Base-by-base conservation (phyloP, 192 early-diverging fungal species). In the Thamnidium elegans region DNA sequence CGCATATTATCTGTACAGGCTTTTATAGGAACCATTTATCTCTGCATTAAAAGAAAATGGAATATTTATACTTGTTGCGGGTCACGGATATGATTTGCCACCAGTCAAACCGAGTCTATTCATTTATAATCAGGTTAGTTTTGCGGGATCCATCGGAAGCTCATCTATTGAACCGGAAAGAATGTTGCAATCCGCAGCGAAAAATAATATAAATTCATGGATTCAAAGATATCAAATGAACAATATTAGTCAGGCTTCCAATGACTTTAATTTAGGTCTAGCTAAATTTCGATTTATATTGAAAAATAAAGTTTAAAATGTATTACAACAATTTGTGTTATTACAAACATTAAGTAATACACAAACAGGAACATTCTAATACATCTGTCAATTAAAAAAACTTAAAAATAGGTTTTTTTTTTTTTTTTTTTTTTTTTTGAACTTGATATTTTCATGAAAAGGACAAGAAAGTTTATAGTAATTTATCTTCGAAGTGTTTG, bases 241-340 rank as follows among this genome's bases (percentile, higher is more conserved):
- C 23, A 70, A 88, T 34, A 70, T 76, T 53, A 86, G 86, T 59
- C 81, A 81, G 50, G 90, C 84, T 20, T 56, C 88, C 34, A 71
- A 83, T 71, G 76, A 66, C 26, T 73, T 90, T 59, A 77, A 75
- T 58, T 66, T 73, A n/a, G 86, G 85, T 58, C 79, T 83, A 53
- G 86, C 81, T 8, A 79, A 78, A 65, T 92, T 86, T 68, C 80
- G 90, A 56, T 65, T 87, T 62, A 89, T 92, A 23, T 73, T 90
- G 59, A 76, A 87, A 53, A 87, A 79, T 63, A 76, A 81, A 43
- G n/a, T n/a, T n/a, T n/a, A 13, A 47, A 47, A 47, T 47, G 17
- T 14, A 13, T 47, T n/a, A n/a, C n/a, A n/a, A n/a, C n/a, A n/a
- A n/a, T n/a, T n/a, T n/a, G n/a, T n/a, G n/a, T n/a, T n/a, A n/a